Conservation (phyloP, 768 basidiomycete genomes). For the Botryobasidium botryosum region DNA sequence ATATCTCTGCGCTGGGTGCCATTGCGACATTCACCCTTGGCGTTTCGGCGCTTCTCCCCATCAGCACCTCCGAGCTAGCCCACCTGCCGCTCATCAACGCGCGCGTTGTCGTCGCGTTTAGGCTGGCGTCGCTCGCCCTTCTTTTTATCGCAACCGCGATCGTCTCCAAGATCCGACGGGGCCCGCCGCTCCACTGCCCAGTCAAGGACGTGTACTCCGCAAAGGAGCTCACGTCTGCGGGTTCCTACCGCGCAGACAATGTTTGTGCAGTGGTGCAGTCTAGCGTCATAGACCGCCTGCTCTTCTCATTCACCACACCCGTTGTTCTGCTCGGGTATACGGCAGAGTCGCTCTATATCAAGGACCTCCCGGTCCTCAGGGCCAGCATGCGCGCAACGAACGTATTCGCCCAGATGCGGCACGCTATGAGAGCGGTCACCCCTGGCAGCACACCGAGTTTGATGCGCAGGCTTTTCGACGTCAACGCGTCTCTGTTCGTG, state of each 20-base stretch:
- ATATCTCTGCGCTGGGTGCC: conserved; percentile 41
- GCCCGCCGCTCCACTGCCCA: conserved; percentile 61
- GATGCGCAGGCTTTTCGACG: conserved; percentile 37
- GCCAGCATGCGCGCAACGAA: conserved; percentile 43
- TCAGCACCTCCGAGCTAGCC: neutral
- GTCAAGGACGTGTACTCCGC: conserved; percentile 54
- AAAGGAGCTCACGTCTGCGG: conserved; percentile 41
- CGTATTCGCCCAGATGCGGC: conserved; percentile 50
- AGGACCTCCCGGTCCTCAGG: conserved; percentile 71
- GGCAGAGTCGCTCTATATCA: conserved; percentile 61
- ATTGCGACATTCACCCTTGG: conserved; percentile 31
- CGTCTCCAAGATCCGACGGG: conserved; percentile 40
- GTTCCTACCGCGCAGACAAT: conserved; percentile 47
- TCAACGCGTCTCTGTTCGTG: conserved; percentile 31
- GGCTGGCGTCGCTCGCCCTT: conserved; percentile 30
- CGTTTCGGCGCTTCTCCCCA: conserved; percentile 40
- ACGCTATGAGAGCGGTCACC: too few relatives aligned
- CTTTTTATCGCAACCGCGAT: conserved; percentile 32
- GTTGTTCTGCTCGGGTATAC: conserved; percentile 73
- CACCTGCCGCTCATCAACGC: neutral
- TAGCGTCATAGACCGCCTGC: conserved; percentile 29
- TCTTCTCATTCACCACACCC: conserved; percentile 78
- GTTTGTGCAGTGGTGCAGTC: conserved; percentile 38
- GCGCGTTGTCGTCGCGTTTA: conserved; percentile 29
- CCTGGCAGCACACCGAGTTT: too few relatives aligned